phyloP scores from a whole-genome alignment of 2,329 filamentous ascomycete genomes.

The Fusarium sp. region DNA sequence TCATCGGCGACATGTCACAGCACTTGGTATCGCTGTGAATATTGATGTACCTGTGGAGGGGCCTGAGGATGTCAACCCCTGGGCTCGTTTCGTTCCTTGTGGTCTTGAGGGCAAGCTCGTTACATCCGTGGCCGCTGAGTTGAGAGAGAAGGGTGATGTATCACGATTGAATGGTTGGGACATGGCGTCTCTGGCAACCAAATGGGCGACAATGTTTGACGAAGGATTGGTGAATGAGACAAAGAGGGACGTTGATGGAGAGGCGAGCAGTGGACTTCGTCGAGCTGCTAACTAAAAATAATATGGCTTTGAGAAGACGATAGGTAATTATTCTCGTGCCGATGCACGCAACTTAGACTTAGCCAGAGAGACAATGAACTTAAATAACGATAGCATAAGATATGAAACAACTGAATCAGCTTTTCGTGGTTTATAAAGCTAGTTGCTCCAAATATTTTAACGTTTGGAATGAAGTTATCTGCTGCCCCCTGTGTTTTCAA shows the following conservation, averaged over 20 bases:
- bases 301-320: neutral
- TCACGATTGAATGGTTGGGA: conserved; percentile 42
- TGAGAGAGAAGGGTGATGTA: conserved; percentile 40
- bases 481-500: neutral
- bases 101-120: conserved; percentile 83
- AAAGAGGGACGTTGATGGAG: conserved; percentile 43
- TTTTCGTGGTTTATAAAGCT: neutral
- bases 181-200: conserved; percentile 47
- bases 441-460: neutral
- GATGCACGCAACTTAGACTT: neutral
- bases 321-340: neutral
- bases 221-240: conserved; percentile 49
- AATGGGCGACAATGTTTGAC: conserved; percentile 53
- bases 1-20: conserved; percentile 83
- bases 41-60: conserved; percentile 69
- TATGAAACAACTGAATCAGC: neutral
- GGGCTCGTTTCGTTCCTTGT: conserved; percentile 86
- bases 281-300: conserved; percentile 2
- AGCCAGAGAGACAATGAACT: neutral
- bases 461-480: neutral
- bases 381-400: neutral
- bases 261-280: conserved; percentile 25
- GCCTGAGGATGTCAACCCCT: conserved; percentile 60
- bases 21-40: conserved; percentile 87
- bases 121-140: conserved; percentile 76